Evolutionary conservation across 371 early-diverging fungal genomes (phyloP).

Genomic region (Mortierella sp.): DNA sequence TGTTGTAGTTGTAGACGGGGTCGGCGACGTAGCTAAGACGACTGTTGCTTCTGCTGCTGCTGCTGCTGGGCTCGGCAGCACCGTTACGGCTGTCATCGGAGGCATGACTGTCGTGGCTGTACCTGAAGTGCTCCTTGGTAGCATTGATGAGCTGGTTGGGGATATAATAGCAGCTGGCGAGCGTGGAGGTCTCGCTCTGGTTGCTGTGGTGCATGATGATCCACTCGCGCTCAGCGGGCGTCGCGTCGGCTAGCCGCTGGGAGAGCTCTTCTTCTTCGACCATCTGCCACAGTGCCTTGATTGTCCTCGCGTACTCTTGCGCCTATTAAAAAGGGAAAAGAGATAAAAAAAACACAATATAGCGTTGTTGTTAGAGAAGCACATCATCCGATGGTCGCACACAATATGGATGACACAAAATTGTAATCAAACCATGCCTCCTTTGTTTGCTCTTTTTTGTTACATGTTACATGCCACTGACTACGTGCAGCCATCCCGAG

Average conservation of each 20-base stretch:
- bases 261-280: slow-evolving; percentile 46
- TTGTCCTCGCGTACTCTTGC: slow-evolving; percentile 55
- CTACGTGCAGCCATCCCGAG: not conserved
- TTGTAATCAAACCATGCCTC: not conserved
- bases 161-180: not conserved
- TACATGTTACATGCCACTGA: not conserved
- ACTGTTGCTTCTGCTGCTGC: not conserved
- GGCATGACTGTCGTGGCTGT: not conserved
- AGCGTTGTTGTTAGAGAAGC: not conserved
- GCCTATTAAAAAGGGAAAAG: slow-evolving; percentile 28
- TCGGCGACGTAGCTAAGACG: not conserved
- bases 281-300: slow-evolving; percentile 55
- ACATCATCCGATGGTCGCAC: slow-evolving; percentile 3
- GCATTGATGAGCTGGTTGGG: not conserved
- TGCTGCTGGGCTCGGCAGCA: not conserved
- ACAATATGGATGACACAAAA: not conserved
- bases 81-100: not conserved
- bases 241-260: slow-evolving; percentile 31
- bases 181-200: not conserved
- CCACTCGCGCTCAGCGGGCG: slow-evolving; percentile 41
- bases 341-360: not conserved
- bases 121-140: not conserved
- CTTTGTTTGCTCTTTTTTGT: not conserved
- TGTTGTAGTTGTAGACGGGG: slow-evolving; percentile 1
- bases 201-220: slow-evolving; percentile 29